Conservation (phyloP, 2,329 filamentous ascomycete genomes). For the Aspergillus neoniger region DNA sequence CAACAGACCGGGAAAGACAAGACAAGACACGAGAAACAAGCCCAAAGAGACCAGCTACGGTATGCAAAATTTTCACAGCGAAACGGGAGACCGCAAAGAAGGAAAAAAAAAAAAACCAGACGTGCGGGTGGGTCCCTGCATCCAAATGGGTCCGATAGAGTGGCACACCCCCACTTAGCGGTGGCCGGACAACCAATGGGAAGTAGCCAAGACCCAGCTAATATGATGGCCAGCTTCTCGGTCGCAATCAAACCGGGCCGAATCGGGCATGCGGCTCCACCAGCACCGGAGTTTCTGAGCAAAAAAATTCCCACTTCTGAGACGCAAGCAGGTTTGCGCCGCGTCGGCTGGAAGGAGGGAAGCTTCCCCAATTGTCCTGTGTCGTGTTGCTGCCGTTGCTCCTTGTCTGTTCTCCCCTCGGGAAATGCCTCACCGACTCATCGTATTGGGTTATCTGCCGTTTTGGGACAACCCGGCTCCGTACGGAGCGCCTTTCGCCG, state of each 20-base stretch:
- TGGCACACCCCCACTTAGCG: constrained; percentile 20
- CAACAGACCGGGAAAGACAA: not conserved
- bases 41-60: not conserved
- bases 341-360: constrained; percentile 2
- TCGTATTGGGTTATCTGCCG: constrained; percentile 4
- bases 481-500: constrained; percentile 1
- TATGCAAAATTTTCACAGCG: constrained; percentile 2
- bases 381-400: not conserved
- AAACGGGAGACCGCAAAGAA: constrained; percentile 9
- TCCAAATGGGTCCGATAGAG: constrained; percentile 24
- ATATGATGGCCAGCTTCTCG: constrained; percentile 20
- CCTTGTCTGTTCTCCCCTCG: not conserved
- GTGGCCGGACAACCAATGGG: constrained; percentile 12
- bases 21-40: not conserved
- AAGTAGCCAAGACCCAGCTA: not conserved
- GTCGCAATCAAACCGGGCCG: constrained; percentile 27
- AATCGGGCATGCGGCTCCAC: constrained; percentile 32
- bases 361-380: not conserved
- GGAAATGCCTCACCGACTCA: constrained; percentile 11
- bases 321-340: constrained; percentile 11
- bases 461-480: constrained; percentile 7
- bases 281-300: constrained; percentile 15
- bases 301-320: constrained; percentile 6
- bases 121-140: constrained; percentile 17
- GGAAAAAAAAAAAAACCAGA: constrained; percentile 7